A percentile compares a stretch with the other conserved stretches of the same genome.
Evolutionary conservation across 805 yeast species (phyloP).

Genomic region (Starmerella lactis-condensi): DNA sequence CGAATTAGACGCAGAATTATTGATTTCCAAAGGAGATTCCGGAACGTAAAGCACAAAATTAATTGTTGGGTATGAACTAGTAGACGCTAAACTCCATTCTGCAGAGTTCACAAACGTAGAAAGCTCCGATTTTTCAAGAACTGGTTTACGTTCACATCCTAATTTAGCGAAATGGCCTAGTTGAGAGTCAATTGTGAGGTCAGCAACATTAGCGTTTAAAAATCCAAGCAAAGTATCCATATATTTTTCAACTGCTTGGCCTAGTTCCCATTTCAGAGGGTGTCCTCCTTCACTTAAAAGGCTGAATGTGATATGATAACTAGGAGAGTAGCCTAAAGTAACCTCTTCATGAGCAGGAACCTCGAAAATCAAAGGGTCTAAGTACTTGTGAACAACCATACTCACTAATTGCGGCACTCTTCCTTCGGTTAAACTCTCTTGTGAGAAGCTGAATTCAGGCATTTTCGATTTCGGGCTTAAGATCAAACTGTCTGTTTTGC

Average conservation of each 20-base stretch:
- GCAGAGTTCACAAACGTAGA: slow-evolving; percentile 68
- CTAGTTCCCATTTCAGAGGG: slow-evolving; percentile 59
- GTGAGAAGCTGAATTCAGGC: no score
- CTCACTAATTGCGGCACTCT: no score
- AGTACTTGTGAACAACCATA: no score
- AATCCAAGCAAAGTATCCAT: slow-evolving; percentile 33
- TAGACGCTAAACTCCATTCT: slow-evolving; percentile 54
- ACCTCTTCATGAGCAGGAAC: slow-evolving; percentile 8
- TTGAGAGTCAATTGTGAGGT: slow-evolving; percentile 63
- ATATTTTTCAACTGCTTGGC: slow-evolving; percentile 33
- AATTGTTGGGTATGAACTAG: slow-evolving; percentile 43
- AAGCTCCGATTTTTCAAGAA: slow-evolving; percentile 35
- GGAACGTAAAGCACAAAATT: slow-evolving; percentile 60
- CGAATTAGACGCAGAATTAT: slow-evolving; percentile 31
- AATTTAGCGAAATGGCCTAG: slow-evolving; percentile 45
- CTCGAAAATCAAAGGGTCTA: slow-evolving; percentile 8
- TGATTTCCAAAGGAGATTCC: slow-evolving; percentile 34
- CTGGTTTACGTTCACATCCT: slow-evolving; percentile 15
- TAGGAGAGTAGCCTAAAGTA: slow-evolving; percentile 37
- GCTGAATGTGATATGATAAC: slow-evolving; percentile 58
- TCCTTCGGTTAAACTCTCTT: no score
- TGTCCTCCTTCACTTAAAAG: slow-evolving; percentile 42
- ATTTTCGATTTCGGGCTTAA: no score
- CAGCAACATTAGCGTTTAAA: slow-evolving; percentile 37
- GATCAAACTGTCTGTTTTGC: no score